Percentiles rank a stretch among this genome's conserved stretches.
Conservation (phyloP, 1,284 basidiomycete species). For the Ustilago curta region DNA sequence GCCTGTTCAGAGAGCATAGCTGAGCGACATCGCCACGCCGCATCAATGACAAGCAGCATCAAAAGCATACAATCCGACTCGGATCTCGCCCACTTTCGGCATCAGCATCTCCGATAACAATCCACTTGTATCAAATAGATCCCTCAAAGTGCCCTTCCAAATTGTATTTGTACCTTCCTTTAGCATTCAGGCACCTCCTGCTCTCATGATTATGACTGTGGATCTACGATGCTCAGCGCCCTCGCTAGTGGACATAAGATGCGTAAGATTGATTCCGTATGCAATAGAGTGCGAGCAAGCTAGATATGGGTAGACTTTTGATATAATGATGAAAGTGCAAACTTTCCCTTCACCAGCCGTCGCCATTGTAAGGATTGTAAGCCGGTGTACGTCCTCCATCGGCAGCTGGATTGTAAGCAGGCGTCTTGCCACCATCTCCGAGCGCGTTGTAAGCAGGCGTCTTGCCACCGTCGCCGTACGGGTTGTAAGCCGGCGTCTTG, state of each 20-base stretch:
- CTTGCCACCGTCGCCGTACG: slow-evolving; percentile 47
- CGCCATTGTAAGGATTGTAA: slow-evolving; percentile 49
- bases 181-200: background rate
- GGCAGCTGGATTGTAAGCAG: slow-evolving; percentile 56
- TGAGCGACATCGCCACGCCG: slow-evolving; percentile 19
- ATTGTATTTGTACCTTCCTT: slow-evolving; percentile 4
- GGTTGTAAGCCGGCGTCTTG: slow-evolving; percentile 61
- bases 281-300: background rate
- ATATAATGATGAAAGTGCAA: background rate
- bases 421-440: slow-evolving; percentile 62
- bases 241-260: background rate
- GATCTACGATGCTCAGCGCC: background rate
- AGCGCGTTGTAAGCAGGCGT: slow-evolving; percentile 52
- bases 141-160: background rate
- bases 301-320: background rate
- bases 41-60: slow-evolving; percentile 17
- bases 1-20: slow-evolving; percentile 2
- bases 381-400: slow-evolving; percentile 54
- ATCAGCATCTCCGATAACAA: slow-evolving; percentile 9
- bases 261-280: slow-evolving; percentile 5
- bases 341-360: slow-evolving; percentile 45
- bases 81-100: slow-evolving; percentile 22
- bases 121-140: background rate
- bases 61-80: slow-evolving; percentile 25
- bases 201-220: background rate